Evolutionary conservation across 371 early-diverging fungal species (phyloP).

Genomic region (Mortierella sp.): DNA sequence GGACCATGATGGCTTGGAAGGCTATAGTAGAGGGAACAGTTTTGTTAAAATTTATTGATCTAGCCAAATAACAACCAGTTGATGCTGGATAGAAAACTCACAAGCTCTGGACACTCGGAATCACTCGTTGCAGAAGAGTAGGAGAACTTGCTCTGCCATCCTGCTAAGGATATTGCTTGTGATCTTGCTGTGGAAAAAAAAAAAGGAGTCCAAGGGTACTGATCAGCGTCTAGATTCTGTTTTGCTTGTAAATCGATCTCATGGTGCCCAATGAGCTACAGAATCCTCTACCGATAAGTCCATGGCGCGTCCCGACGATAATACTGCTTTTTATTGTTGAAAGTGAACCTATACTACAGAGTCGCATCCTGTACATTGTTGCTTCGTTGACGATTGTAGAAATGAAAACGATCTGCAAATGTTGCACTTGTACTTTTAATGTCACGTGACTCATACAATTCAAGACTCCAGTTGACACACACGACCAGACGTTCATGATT

Average conservation of each 20-base stretch:
- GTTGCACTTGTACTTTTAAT: no score
- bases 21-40: slow-evolving; percentile 5
- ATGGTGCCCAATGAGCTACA: not conserved
- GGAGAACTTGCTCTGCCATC: not conserved
- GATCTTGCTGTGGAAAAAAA: not conserved
- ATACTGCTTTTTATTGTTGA: not conserved
- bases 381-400: not conserved
- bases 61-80: no score
- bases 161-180: not conserved
- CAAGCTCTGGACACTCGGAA: slow-evolving; percentile 26
- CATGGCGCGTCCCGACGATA: not conserved
- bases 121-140: slow-evolving; percentile 1
- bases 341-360: not conserved
- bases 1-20: slow-evolving; percentile 51
- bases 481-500: no score
- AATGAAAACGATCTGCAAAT: no score
- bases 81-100: not conserved
- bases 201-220: not conserved
- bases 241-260: no score
- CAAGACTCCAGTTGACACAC: no score
- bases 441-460: no score
- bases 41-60: no score
- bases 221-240: not conserved
- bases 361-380: slow-evolving; percentile 1
- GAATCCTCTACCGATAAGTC: not conserved